These are phyloP conservation scores for Xylaria grammica DNA, from an alignment of 495 filamentous ascomycete genomes.

Conservation along the genomic window DNA sequence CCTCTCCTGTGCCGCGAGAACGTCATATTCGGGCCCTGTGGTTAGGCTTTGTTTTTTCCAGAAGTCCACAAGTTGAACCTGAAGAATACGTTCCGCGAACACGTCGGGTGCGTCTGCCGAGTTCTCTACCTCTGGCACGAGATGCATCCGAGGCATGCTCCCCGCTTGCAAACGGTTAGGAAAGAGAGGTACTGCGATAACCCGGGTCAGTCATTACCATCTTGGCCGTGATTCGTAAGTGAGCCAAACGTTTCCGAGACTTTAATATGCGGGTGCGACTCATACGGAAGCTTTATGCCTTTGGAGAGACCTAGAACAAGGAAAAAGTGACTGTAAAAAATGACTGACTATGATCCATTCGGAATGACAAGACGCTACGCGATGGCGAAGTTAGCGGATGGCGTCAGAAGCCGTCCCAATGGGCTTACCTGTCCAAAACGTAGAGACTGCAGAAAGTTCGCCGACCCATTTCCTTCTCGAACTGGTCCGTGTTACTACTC, in stretches of 20 bases:
- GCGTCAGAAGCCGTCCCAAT: neutral
- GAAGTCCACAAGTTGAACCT: conserved; percentile 31
- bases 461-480: conserved; percentile 33
- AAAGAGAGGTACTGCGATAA: neutral
- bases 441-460: conserved; percentile 39
- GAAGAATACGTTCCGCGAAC: conserved; percentile 35
- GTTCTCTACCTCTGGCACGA: neutral
- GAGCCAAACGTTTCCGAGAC: too few relatives aligned
- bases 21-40: conserved; percentile 22
- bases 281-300: neutral
- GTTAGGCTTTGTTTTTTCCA: conserved; percentile 23
- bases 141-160: conserved; percentile 1
- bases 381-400: neutral
- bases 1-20: conserved; percentile 25
- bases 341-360: conserved; percentile 6
- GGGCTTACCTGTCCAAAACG: conserved; percentile 31
- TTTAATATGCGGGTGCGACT: neutral
- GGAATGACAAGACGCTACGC: neutral
- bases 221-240: neutral
- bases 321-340: neutral
- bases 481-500: conserved; percentile 6
- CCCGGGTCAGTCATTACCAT: neutral
- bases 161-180: neutral
- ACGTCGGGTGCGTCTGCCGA: conserved; percentile 17
- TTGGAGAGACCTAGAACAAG: neutral